A percentile compares a stretch with the other conserved stretches of the same genome.
Evolutionary conservation across 2,329 filamentous ascomycete species (phyloP).

Genomic region (Aspergillus fumigatus): DNA sequence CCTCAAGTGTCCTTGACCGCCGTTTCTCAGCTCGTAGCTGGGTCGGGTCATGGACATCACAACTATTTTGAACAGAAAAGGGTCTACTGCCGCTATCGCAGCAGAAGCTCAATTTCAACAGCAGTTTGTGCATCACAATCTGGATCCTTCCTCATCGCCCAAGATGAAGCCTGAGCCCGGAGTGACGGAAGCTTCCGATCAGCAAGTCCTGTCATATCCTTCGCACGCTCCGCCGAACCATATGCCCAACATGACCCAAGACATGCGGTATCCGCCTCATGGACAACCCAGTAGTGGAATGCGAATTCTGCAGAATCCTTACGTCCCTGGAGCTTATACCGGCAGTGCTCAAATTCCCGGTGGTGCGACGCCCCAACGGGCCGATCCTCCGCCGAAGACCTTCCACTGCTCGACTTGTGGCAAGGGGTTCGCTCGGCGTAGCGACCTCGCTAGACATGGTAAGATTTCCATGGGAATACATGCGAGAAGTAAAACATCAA

Average conservation of each 20-base stretch:
- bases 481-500: background rate
- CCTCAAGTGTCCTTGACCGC: slow-evolving; percentile 27
- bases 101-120: slow-evolving; percentile 42
- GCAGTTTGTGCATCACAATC: slow-evolving; percentile 38
- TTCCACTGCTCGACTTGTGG: slow-evolving; percentile 86
- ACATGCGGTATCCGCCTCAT: slow-evolving; percentile 52
- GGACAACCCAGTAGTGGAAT: slow-evolving; percentile 49
- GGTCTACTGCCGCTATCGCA: slow-evolving; percentile 40
- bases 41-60: slow-evolving; percentile 49
- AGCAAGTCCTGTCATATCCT: slow-evolving; percentile 54
- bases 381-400: slow-evolving; percentile 60
- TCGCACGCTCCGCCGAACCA: slow-evolving; percentile 51
- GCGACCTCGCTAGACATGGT: slow-evolving; percentile 94
- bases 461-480: slow-evolving; percentile 34
- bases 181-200: slow-evolving; percentile 52
- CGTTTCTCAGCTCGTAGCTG: slow-evolving; percentile 27
- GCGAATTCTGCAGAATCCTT: slow-evolving; percentile 53
- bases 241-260: slow-evolving; percentile 49
- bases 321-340: slow-evolving; percentile 47
- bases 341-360: slow-evolving; percentile 44
- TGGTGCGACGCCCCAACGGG: slow-evolving; percentile 38
- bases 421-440: slow-evolving; percentile 88
- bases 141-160: slow-evolving; percentile 41
- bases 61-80: slow-evolving; percentile 49
- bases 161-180: slow-evolving; percentile 58